Percentiles rank a stretch among this genome's conserved stretches.
Evolutionary conservation across 1,284 basidiomycete genomes (phyloP).

Genomic region (Grifola frondosa): DNA sequence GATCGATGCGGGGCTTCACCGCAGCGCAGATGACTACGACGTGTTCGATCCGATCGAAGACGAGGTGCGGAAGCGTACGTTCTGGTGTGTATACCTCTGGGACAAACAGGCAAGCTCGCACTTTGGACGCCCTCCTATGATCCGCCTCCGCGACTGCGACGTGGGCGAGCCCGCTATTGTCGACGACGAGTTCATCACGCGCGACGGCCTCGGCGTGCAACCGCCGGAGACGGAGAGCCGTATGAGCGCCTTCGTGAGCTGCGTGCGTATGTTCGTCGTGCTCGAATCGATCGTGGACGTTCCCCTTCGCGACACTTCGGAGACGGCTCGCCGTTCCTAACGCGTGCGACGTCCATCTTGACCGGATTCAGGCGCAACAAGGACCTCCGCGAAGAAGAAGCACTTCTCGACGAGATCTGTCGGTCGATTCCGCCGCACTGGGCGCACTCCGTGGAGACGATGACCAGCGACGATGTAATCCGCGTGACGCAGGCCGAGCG

Average conservation of each 20-base stretch:
- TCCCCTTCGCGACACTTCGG: slow-evolving; percentile 63
- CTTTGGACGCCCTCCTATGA: slow-evolving; percentile 83
- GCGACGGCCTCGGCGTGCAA: slow-evolving; percentile 66
- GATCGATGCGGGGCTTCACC: slow-evolving; percentile 84
- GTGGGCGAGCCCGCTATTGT: slow-evolving; percentile 78
- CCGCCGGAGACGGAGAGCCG: slow-evolving; percentile 70
- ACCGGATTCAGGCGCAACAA: slow-evolving; percentile 54
- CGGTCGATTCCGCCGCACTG: slow-evolving; percentile 72
- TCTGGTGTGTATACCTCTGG: slow-evolving; percentile 94
- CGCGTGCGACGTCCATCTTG: slow-evolving; percentile 56
- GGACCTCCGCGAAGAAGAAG: slow-evolving; percentile 77
- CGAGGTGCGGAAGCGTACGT: slow-evolving; percentile 86
- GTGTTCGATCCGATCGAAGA: slow-evolving; percentile 85
- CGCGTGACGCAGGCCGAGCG: slow-evolving; percentile 85
- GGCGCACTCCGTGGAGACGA: slow-evolving; percentile 77
- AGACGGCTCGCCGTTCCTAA: slow-evolving; percentile 57
- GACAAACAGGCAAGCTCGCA: slow-evolving; percentile 85
- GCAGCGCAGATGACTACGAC: slow-evolving; percentile 85
- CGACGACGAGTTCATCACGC: slow-evolving; percentile 86
- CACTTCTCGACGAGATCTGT: slow-evolving; percentile 76
- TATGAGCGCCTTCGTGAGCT: slow-evolving; percentile 76
- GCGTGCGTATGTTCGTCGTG: slow-evolving; percentile 77
- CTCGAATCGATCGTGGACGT: slow-evolving; percentile 78
- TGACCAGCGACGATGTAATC: slow-evolving; percentile 83
- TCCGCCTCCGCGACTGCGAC: slow-evolving; percentile 84